Conservation (phyloP, 2,329 filamentous ascomycete species). For the Chaetomium olivaceum region DNA sequence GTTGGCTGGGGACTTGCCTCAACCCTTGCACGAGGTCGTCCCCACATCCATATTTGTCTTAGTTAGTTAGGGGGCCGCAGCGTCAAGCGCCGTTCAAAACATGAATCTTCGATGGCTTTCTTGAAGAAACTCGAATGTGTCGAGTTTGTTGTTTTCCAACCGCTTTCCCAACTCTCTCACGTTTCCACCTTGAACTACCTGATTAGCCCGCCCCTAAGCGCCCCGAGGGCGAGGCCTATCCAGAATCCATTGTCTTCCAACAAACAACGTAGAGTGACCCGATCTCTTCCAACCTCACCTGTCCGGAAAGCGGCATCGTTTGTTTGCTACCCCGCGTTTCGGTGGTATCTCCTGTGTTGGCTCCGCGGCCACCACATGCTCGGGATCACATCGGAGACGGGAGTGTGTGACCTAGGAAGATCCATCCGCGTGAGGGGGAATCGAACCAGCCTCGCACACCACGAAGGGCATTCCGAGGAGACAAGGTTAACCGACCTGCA, state of each 20-base stretch:
- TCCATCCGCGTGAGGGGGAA: neutral
- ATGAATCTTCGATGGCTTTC: neutral
- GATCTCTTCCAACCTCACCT: neutral
- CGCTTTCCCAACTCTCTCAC: neutral
- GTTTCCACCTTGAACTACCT: neutral
- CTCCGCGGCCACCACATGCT: neutral
- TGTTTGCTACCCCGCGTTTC: neutral
- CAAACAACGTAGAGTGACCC: neutral
- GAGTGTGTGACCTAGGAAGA: neutral
- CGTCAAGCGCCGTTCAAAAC: neutral
- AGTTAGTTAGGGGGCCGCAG: neutral
- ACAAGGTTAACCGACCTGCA: slow-evolving; percentile 10
- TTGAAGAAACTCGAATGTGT: neutral
- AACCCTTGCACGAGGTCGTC: neutral
- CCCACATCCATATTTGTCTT: slow-evolving; percentile 13
- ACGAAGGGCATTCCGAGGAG: neutral
- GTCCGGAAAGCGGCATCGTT: neutral
- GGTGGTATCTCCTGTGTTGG: too few relatives aligned
- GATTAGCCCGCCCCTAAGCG: neutral
- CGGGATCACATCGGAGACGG: neutral
- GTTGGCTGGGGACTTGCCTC: neutral
- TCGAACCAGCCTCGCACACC: neutral
- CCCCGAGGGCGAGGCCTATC: neutral
- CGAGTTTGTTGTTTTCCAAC: neutral
- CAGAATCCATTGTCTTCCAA: neutral